Conservation (phyloP, 768 basidiomycete genomes). For the Termitomyces sp. region DNA sequence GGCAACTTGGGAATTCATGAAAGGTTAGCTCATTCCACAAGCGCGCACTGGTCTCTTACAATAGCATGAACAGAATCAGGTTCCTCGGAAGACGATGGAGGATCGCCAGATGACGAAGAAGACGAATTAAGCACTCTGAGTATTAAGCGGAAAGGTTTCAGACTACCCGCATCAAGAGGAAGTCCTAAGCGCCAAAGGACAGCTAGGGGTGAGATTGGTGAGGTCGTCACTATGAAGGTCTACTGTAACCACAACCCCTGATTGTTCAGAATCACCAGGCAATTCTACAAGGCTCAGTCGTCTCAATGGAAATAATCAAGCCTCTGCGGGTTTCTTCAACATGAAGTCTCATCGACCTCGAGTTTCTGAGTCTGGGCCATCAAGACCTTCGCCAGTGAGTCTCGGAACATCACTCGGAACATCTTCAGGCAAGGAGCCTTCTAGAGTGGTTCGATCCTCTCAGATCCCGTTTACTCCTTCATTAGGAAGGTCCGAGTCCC, state of each 20-base stretch:
- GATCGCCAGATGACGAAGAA: constrained; percentile 4
- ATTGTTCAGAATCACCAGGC: background rate
- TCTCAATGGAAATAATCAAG: background rate
- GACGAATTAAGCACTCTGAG: background rate
- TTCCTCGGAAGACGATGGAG: constrained; percentile 9
- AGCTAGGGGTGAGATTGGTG: background rate
- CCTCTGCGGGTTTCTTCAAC: background rate
- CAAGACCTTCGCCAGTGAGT: background rate
- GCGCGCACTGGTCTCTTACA: background rate
- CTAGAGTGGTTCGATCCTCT: background rate
- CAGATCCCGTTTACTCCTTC: background rate
- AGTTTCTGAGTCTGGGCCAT: background rate
- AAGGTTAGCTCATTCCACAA: background rate
- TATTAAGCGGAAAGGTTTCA: constrained; percentile 9
- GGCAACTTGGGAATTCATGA: constrained; percentile 5
- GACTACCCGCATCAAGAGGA: background rate
- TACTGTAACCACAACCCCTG: background rate
- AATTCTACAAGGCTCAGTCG: background rate
- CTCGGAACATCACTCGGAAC: background rate
- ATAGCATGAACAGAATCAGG: constrained; percentile 6
- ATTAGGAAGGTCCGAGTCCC: background rate
- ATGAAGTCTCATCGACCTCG: background rate
- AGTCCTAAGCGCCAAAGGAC: constrained; percentile 11
- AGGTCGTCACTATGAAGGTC: background rate
- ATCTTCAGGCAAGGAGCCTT: background rate